Conservation (phyloP, 129 eudicot genomes). For the Erigeron canadensis region DNA sequence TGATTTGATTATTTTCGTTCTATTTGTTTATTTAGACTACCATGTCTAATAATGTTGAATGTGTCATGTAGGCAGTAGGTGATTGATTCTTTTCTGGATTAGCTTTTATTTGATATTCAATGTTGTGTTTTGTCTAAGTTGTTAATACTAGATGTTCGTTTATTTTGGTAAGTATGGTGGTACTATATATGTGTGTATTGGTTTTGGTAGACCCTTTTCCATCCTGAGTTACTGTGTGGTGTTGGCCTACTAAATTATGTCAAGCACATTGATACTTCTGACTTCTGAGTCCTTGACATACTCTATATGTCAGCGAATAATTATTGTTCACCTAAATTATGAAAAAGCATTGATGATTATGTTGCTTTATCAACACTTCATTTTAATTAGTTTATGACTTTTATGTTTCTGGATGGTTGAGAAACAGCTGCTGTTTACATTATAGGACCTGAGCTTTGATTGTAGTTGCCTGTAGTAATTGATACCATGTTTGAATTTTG, state of each 20-base stretch:
- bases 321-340: not conserved
- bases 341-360: constrained; percentile 3
- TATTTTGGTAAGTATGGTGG: constrained; percentile 4
- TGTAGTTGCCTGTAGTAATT: not conserved
- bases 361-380: constrained; percentile 3
- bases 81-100: constrained; percentile 21
- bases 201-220: constrained; percentile 17
- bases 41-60: constrained; percentile 4
- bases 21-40: not conserved
- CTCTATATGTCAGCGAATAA: constrained; percentile 9
- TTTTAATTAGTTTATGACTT: not conserved
- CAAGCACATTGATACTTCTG: constrained; percentile 23
- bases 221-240: constrained; percentile 9
- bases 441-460: constrained; percentile 16
- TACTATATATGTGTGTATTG: not conserved
- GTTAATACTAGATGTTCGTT: constrained; percentile 8
- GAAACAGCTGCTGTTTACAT: constrained; percentile 4
- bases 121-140: constrained; percentile 18
- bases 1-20: not conserved
- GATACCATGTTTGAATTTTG: constrained; percentile 12
- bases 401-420: constrained; percentile 11
- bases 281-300: constrained; percentile 17
- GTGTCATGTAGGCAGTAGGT: constrained; percentile 21
- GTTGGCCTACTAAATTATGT: constrained; percentile 17
- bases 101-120: constrained; percentile 1